These are phyloP conservation scores for Spatholobus suberectus DNA, from an alignment of 306 rosid genomes.

Conservation along the genomic window DNA sequence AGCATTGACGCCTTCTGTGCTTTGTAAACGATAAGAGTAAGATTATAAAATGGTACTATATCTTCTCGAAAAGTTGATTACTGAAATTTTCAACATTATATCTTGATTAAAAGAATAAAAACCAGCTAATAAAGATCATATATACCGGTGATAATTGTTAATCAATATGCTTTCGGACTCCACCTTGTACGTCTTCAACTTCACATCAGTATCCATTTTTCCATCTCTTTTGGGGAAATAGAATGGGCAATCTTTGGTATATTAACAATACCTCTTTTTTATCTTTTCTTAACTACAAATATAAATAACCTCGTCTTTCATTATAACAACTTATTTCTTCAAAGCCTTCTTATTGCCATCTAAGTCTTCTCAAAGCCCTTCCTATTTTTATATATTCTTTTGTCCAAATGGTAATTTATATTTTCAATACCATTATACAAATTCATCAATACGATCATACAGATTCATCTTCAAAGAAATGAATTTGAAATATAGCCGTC, in stretches of 20 bases:
- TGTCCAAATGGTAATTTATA: background rate
- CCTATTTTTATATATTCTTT: background rate
- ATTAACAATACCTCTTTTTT: background rate
- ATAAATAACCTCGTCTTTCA: background rate
- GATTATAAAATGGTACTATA: background rate
- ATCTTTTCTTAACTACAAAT: background rate
- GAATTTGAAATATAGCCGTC: no score
- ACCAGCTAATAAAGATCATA: background rate
- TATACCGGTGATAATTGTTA: background rate
- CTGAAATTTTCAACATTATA: background rate
- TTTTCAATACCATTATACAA: background rate
- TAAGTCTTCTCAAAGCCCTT: background rate
- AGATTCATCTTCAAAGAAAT: background rate
- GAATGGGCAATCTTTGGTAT: background rate
- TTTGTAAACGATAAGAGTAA: background rate
- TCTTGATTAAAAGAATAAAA: background rate
- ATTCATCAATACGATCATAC: no score
- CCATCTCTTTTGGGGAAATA: background rate
- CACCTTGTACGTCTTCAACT: no score
- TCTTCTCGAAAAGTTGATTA: background rate
- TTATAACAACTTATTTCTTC: background rate
- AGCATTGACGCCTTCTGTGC: background rate
- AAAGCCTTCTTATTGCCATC: background rate
- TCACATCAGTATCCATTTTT: background rate
- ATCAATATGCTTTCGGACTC: background rate